Evolutionary conservation across 768 basidiomycete species (phyloP), one percentile per base, ranked within the genome.

Genomic region (Boletus pseudo-olivaceus): DNA sequence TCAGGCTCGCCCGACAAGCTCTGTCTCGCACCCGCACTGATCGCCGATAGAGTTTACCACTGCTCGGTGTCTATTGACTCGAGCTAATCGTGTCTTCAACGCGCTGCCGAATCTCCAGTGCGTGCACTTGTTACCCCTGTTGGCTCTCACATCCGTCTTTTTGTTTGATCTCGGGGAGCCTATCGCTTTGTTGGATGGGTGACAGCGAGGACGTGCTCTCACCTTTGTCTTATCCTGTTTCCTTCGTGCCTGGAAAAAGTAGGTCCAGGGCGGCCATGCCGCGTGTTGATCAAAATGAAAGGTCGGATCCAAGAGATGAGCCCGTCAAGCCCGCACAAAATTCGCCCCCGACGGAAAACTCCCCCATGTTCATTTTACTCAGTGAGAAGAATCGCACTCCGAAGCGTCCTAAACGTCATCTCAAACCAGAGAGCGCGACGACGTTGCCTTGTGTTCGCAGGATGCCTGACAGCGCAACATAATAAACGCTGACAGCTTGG

Each of bases 241-340:
- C 26, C 20, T 52, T 19, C 35, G 46, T 20, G 29, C 14, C 39
- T 5, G 37, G 39, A 11, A 20, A 53, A 27, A 19, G 17, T 6
- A 47, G 17, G 20, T 11, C 40, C 7, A 42, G 46, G 40, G 26
- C 29, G 46, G 42, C 26, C 29, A 23, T 26, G 19, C 26, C 30
- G 38, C 38, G 14, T 26, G 39, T 33, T 30, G 5, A n/a, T 47
- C 34, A 35, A 37, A n/a, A 48, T 29, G 12, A 45, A 46, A 20
- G 6, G 14, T n/a, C 33, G 46, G 41, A 37, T 34, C 32, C 40
- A 42, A 29, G 19, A 5, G 4, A 44, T 38, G 34, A 20, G 5
- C 17, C 37, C 29, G 4, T 19, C 30, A 42, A 20, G 8, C 20
- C 55, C 57, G 49, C 57, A 44, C 49, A 43, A 58, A 57, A 20